Percentiles rank a stretch among this genome's conserved stretches.
phyloP scores from a whole-genome alignment of 2,329 filamentous ascomycete genomes.

The Biscogniauxia mediterranea region DNA sequence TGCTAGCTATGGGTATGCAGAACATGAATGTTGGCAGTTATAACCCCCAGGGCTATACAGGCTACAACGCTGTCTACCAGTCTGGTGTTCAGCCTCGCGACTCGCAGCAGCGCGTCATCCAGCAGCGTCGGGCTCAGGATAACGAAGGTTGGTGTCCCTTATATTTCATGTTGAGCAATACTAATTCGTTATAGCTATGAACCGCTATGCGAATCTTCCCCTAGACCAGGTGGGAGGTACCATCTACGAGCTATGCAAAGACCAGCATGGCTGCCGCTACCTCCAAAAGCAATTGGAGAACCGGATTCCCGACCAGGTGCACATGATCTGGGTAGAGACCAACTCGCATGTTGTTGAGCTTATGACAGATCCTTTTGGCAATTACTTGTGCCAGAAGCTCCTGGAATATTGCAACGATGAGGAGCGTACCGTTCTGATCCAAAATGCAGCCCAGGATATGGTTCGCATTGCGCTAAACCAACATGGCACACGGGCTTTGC shows the following conservation, averaged over 20 bases:
- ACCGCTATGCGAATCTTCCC: slow-evolving; percentile 79
- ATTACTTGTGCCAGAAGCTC: slow-evolving; percentile 98
- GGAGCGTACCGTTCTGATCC: slow-evolving; percentile 88
- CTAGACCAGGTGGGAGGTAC: slow-evolving; percentile 78
- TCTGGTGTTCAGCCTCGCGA: slow-evolving; percentile 55
- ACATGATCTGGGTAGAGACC: slow-evolving; percentile 93
- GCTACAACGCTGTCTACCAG: slow-evolving; percentile 53
- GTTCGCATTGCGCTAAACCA: slow-evolving; percentile 94
- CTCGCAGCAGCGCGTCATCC: slow-evolving; percentile 72
- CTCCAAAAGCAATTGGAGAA: slow-evolving; percentile 97
- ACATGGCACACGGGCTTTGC: slow-evolving; percentile 91
- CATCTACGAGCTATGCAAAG: slow-evolving; percentile 90
- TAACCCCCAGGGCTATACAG: slow-evolving; percentile 55
- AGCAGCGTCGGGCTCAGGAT: slow-evolving; percentile 71
- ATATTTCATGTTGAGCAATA: background rate
- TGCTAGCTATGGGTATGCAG: slow-evolving; percentile 68
- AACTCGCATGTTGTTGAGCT: slow-evolving; percentile 92
- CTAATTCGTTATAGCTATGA: slow-evolving; percentile 52
- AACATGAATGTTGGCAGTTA: slow-evolving; percentile 61
- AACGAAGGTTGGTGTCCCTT: slow-evolving; percentile 57
- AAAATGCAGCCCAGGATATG: slow-evolving; percentile 84
- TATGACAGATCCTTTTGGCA: slow-evolving; percentile 98
- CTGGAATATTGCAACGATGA: slow-evolving; percentile 94
- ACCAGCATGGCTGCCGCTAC: slow-evolving; percentile 96
- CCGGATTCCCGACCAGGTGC: slow-evolving; percentile 75